Percentiles rank a stretch among this genome's conserved stretches.
phyloP scores from a whole-genome alignment of 1,139 yeast species.

The Saccharomyces pastorianus region DNA sequence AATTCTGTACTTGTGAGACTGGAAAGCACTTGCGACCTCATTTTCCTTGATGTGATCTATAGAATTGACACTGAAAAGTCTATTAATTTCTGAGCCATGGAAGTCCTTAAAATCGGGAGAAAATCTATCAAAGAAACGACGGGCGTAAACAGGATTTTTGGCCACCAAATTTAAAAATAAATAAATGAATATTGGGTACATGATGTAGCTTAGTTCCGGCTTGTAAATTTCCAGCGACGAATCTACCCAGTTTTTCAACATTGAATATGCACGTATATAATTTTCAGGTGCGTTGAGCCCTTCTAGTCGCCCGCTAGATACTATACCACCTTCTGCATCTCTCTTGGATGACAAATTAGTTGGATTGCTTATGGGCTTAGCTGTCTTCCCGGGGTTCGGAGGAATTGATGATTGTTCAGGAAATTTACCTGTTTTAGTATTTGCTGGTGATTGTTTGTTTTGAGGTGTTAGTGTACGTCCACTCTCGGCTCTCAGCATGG shows the following conservation, averaged over 20 bases:
- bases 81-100: conserved; percentile 71
- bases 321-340: conserved; percentile 34
- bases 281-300: conserved; percentile 52
- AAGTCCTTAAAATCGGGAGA: conserved; percentile 63
- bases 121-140: conserved; percentile 67
- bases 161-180: conserved; percentile 71
- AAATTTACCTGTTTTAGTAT: conserved; percentile 21
- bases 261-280: conserved; percentile 68
- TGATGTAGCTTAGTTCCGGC: conserved; percentile 73
- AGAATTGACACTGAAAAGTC: conserved; percentile 64
- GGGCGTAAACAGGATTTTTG: conserved; percentile 56
- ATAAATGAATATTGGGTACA: conserved; percentile 88
- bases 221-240: conserved; percentile 85
- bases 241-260: conserved; percentile 84
- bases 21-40: conserved; percentile 67
- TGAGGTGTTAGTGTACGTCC: conserved; percentile 61
- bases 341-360: conserved; percentile 33
- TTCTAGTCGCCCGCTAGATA: conserved; percentile 18
- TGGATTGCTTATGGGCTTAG: conserved; percentile 36
- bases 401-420: conserved; percentile 33
- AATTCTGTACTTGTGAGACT: conserved; percentile 64
- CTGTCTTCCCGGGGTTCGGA: conserved; percentile 26
- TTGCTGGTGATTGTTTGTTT: conserved; percentile 34
- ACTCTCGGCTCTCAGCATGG: conserved; percentile 84
- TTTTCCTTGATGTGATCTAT: conserved; percentile 79